Base-by-base conservation (phyloP, 352 stramenopile species). In the Elongisporangium undulatum region DNA sequence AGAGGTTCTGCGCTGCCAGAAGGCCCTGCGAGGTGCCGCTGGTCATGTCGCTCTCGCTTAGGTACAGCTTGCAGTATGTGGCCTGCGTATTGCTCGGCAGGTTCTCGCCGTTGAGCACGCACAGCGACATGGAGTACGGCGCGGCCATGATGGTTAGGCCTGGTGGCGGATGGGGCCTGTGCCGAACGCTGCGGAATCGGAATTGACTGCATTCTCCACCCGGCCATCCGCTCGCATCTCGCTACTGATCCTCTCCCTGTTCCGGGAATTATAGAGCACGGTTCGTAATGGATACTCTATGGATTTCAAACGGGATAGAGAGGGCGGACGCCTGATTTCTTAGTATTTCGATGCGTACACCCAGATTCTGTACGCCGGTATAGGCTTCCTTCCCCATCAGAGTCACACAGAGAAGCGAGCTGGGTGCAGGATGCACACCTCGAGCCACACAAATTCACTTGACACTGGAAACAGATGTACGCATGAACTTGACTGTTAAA, bases 11-110 rank as follows among this genome's bases (percentile, higher is more conserved):
- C 19, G 67, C 54, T 0, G 74, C 48, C 21, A 66, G 60, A 49
- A 64, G 67, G 22, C 53, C 39, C 16, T 71, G 62, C 4, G 66
- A 66, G 39, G 72, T 69, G 26, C 74, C 75, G 39, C 63, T 76
- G 41, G 79, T 61, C 22, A 90, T 75, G 20, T 72, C 63, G 39
- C 67, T 68, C 4, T 87, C 72, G 2, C 79, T 80, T 26, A 90
- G 38, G 48, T 92, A 90, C 16, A 90, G 51, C 62, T 89, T 92
- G 59, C 76, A 89, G 66, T 90, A 92, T 10, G 74, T 78, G 29
- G 66, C 56, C 53, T 81, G 71, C 20, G 76, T 63, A 19, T 77
- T 68, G 3, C 63, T 64, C 20, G 78, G 53, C 48, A 91, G 56
- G 24, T 81, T 73, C 22, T 74, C 62, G 23, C 69, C 79, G 51